These are phyloP conservation scores for Cylindrotheca fusiformis DNA, from an alignment of 108 stramenopile genomes.

Conservation along the genomic window DNA sequence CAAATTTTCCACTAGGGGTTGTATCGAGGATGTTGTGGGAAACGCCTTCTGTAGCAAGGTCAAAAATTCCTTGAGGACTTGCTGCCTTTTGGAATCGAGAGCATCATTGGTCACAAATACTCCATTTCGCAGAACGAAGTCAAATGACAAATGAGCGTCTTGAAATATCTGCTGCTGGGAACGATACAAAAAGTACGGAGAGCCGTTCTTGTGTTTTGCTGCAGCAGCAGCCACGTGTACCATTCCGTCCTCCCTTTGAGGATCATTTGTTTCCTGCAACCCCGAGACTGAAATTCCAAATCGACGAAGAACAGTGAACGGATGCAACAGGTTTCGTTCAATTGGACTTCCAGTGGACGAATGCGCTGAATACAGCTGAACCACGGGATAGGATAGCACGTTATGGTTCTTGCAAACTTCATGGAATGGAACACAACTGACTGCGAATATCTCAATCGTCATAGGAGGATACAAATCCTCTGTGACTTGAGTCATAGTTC, in stretches of 20 bases:
- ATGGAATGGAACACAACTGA: conserved; percentile 63
- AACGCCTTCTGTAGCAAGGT: conserved; percentile 10
- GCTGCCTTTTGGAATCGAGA: neutral
- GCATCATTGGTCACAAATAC: conserved; percentile 21
- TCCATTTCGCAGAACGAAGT: conserved; percentile 53
- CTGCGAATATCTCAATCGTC: conserved; percentile 49
- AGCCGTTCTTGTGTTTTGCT: neutral
- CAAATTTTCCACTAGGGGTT: conserved; percentile 4
- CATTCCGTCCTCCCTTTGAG: conserved; percentile 4
- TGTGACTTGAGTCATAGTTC: conserved; percentile 19
- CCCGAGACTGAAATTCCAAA: conserved; percentile 21
- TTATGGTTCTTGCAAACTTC: conserved; percentile 50
- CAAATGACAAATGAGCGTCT: conserved; percentile 72
- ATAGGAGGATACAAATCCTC: conserved; percentile 1
- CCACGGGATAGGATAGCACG: conserved; percentile 52
- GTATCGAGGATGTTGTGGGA: conserved; percentile 14
- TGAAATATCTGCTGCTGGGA: conserved; percentile 36
- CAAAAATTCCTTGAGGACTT: conserved; percentile 22
- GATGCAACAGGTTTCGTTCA: conserved; percentile 9
- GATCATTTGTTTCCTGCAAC: conserved; percentile 1
- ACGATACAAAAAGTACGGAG: conserved; percentile 42
- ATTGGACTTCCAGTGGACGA: conserved; percentile 22
- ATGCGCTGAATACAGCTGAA: conserved; percentile 42
- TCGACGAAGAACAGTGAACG: conserved; percentile 19
- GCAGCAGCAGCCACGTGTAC: neutral